phyloP scores from a whole-genome alignment of 257 asterid genomes.

The Verbascum thapsus region DNA sequence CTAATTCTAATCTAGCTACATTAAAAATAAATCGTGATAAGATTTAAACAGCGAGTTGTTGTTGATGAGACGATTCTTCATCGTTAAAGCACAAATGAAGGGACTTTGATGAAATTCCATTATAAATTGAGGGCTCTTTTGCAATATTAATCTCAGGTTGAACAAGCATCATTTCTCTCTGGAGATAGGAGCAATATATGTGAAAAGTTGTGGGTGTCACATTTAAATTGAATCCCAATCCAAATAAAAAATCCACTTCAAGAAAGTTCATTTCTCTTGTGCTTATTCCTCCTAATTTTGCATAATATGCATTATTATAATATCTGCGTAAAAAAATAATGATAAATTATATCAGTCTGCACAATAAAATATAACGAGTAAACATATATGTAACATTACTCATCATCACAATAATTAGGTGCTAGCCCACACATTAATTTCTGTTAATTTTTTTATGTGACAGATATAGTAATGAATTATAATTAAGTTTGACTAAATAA shows the following conservation, averaged over 20 bases:
- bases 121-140: slow-evolving; percentile 43
- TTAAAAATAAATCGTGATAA: background rate
- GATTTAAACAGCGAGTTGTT: slow-evolving; percentile 65
- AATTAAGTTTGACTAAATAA: no score
- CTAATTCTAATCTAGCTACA: slow-evolving; percentile 47
- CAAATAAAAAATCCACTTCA: slow-evolving; percentile 89
- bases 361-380: background rate
- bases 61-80: slow-evolving; percentile 72
- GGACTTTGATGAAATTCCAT: slow-evolving; percentile 51
- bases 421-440: no score
- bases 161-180: slow-evolving; percentile 67
- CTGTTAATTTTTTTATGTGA: no score
- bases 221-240: slow-evolving; percentile 83
- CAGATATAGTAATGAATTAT: no score
- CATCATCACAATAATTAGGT: no score
- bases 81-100: slow-evolving; percentile 67
- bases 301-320: slow-evolving; percentile 91
- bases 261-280: slow-evolving; percentile 90
- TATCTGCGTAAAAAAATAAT: slow-evolving; percentile 46
- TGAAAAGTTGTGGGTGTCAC: slow-evolving; percentile 81
- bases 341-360: no score
- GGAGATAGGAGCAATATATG: slow-evolving; percentile 67
- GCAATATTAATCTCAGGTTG: slow-evolving; percentile 47
- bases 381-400: no score
- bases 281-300: slow-evolving; percentile 98